Evolutionary conservation across 768 basidiomycete species (phyloP).

Genomic region (Auricularia sp.): DNA sequence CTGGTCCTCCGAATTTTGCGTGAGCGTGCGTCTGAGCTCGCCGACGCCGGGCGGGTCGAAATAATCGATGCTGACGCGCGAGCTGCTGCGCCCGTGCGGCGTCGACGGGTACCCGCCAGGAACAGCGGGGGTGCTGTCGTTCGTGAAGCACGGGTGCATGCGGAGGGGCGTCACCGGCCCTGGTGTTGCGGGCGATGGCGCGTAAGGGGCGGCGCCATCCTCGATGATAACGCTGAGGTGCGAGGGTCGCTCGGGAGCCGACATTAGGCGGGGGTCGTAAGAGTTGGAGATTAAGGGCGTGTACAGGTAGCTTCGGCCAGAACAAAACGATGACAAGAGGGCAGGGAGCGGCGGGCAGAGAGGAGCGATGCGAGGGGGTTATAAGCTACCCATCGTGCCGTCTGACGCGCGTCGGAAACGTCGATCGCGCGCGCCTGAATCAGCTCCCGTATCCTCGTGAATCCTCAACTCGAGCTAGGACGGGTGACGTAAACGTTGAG

Average conservation of each 20-base stretch:
- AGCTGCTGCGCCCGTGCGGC: not conserved
- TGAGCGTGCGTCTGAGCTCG: constrained; percentile 1
- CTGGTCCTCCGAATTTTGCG: not conserved
- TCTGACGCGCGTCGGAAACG: too few relatives aligned
- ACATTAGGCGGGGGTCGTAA: too few relatives aligned
- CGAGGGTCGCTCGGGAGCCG: not conserved
- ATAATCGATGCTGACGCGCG: constrained; percentile 7
- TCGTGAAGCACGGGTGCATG: not conserved
- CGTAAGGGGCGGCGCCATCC: not conserved
- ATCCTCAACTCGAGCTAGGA: too few relatives aligned
- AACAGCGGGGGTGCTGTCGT: not conserved
- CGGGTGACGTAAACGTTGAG: too few relatives aligned
- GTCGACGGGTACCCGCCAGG: not conserved
- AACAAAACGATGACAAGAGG: too few relatives aligned
- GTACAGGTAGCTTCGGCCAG: too few relatives aligned
- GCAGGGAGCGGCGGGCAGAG: too few relatives aligned
- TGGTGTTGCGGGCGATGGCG: not conserved
- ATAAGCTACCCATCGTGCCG: too few relatives aligned
- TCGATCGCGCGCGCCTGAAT: too few relatives aligned
- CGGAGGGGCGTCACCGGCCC: not conserved
- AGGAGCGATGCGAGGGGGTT: too few relatives aligned
- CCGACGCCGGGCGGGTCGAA: constrained; percentile 7
- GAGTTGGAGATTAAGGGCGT: too few relatives aligned
- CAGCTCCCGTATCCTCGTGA: too few relatives aligned
- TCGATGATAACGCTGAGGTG: not conserved